phyloP scores from a whole-genome alignment of 495 filamentous ascomycete species.

The Astrocystis sublimbata region DNA sequence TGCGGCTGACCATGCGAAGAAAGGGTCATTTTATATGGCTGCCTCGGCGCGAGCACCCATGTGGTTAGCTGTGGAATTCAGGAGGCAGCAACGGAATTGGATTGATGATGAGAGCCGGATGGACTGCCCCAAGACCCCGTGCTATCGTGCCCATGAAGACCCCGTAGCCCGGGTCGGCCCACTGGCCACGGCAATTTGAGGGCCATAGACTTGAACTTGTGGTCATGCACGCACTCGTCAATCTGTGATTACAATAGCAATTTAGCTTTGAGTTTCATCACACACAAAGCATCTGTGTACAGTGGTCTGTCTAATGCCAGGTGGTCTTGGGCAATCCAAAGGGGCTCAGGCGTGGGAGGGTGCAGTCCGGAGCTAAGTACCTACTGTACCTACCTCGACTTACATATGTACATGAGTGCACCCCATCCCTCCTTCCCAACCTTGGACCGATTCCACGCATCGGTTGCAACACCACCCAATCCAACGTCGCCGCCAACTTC shows the following conservation, averaged over 20 bases:
- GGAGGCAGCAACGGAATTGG: neutral
- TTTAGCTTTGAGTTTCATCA: neutral
- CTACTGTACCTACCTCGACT: too few relatives aligned
- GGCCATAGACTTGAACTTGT: conserved; percentile 6
- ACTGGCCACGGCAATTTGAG: neutral
- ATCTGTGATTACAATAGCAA: neutral
- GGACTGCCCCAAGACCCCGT: neutral
- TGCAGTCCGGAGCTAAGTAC: too few relatives aligned
- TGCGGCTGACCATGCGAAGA: neutral
- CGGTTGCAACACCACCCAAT: too few relatives aligned
- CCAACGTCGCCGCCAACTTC: too few relatives aligned
- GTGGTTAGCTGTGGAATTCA: conserved; percentile 4
- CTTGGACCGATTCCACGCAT: too few relatives aligned
- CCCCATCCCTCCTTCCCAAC: too few relatives aligned
- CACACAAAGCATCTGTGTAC: neutral
- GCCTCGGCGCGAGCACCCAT: neutral
- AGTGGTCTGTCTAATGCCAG: neutral
- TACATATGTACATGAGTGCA: too few relatives aligned
- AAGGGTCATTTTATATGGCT: neutral
- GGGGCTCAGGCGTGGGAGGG: too few relatives aligned
- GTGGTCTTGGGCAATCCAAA: too few relatives aligned
- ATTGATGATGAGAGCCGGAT: neutral
- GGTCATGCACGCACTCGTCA: neutral
- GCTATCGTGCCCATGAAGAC: neutral
- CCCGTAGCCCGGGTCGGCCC: neutral